Evolutionary conservation across 768 basidiomycete species (phyloP).

Genomic region (Amanita pseudoporphyria): DNA sequence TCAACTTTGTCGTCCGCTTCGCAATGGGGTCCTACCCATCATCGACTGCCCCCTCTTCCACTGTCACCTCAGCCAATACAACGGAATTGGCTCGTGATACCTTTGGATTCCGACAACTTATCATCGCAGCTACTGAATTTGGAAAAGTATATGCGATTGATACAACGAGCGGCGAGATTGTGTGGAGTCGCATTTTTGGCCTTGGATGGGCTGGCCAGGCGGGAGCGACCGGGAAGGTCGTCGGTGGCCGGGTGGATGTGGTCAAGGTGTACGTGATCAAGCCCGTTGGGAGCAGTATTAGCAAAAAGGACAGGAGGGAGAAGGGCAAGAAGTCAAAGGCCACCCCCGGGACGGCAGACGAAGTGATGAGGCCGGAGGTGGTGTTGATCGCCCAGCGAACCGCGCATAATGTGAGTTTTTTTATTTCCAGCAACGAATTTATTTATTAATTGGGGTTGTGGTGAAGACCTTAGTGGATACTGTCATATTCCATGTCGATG

Average conservation of each 20-base stretch:
- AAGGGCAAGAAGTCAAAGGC: too few species aligned
- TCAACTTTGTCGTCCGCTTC: conserved; percentile 63
- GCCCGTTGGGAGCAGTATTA: conserved; percentile 34
- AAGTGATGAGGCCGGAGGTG: conserved; percentile 32
- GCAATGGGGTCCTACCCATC: conserved; percentile 57
- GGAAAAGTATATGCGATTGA: conserved; percentile 83
- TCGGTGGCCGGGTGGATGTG: conserved; percentile 49
- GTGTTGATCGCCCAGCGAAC: conserved; percentile 52
- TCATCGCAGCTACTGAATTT: conserved; percentile 57
- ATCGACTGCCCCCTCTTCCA: conserved; percentile 25
- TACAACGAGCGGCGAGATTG: conserved; percentile 60
- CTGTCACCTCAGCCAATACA: conserved; percentile 21
- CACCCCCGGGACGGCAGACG: neutral
- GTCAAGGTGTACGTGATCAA: conserved; percentile 50
- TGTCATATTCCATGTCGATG: conserved; percentile 68
- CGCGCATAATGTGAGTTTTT: conserved; percentile 47
- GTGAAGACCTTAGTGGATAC: conserved; percentile 54
- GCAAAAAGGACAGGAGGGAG: neutral
- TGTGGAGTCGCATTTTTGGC: conserved; percentile 78
- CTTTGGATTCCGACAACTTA: conserved; percentile 82
- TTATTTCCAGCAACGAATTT: too few species aligned
- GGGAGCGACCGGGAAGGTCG: conserved; percentile 6
- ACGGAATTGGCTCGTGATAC: conserved; percentile 49
- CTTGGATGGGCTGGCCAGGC: conserved; percentile 47
- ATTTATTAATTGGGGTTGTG: conserved; percentile 2